Evolutionary conservation across 2,329 filamentous ascomycete genomes (phyloP), one percentile per base, ranked within the genome.

Genomic region (Diplocarpon rosae): DNA sequence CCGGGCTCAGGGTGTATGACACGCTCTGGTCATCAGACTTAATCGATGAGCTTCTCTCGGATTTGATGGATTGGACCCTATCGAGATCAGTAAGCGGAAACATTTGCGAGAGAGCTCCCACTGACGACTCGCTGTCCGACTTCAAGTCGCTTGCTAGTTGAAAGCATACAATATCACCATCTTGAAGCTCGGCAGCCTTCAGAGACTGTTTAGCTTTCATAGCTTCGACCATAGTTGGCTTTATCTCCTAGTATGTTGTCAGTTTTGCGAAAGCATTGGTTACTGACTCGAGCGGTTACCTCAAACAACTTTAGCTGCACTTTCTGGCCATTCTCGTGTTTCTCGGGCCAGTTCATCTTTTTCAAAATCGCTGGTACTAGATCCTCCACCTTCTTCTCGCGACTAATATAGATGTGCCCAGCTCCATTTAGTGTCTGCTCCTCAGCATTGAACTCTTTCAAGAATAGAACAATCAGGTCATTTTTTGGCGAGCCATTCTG

Each of bases 151-250:
- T 30, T 11, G 39, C 68, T 48, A 77, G 76, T 62, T 98, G 92
- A 66, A 96, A 95, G 60, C 89, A 95, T 45, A 98, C 79, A 54
- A 98, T 94, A 60, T 98, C 92, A 39, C 92, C 92, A 57, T 98
- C 90, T 62, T 96, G 90, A 17, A 98, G 83, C 63, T 98, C 93
- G 1, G 92, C 92, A 48, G 85, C 80, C 53, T 88, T 85, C 48
- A 98, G 73, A 0, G 88, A 87, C 59, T 87, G 80, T 67, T 95
- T 96, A 0, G 82, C 76, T 66, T 95, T 96, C 70, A 98, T 83
- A 6, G 77, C 74, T 61, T 98, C 93, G 54, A 98, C 95, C 89
- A 96, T 96, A 48, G 80, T 85, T 41, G 89, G 88, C 66, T 96
- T 98, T 66, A 98, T 96, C 69, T 98, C 92, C 73, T 77, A 47